A percentile compares a stretch with the other conserved stretches of the same genome.
phyloP scores from a whole-genome alignment of 1,284 basidiomycete species.

The Xerocomus amazonicus region DNA sequence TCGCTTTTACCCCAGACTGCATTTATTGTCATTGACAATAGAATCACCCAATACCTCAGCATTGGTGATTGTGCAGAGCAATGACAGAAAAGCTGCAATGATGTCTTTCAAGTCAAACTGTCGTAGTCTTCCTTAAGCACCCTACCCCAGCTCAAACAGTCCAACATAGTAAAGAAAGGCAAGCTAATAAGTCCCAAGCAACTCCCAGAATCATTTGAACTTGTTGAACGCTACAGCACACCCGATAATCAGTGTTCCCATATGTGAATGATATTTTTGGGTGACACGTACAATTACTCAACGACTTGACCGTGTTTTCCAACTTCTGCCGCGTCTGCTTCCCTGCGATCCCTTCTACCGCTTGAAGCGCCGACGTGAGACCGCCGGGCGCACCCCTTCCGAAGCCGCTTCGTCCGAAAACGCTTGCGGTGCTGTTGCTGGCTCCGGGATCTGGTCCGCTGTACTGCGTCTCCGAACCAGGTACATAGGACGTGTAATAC shows the following conservation, averaged over 20 bases:
- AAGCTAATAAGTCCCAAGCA: too few relatives aligned
- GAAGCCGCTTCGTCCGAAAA: neutral
- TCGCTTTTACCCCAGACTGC: too few relatives aligned
- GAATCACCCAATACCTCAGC: too few relatives aligned
- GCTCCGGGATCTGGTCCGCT: neutral
- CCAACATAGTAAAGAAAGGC: too few relatives aligned
- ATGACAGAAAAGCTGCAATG: too few relatives aligned
- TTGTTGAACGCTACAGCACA: slow-evolving; percentile 16
- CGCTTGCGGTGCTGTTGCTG: neutral
- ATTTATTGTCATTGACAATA: too few relatives aligned
- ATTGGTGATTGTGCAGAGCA: too few relatives aligned
- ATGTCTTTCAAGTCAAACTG: too few relatives aligned
- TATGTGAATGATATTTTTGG: too few relatives aligned
- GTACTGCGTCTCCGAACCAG: neutral
- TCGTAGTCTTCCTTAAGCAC: too few relatives aligned
- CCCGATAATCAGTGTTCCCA: neutral
- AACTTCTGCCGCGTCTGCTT: slow-evolving; percentile 18
- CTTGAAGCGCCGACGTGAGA: slow-evolving; percentile 14
- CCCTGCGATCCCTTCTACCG: slow-evolving; percentile 28
- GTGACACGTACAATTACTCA: slow-evolving; percentile 20
- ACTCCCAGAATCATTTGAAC: slow-evolving; percentile 9
- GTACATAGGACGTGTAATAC: slow-evolving; percentile 8
- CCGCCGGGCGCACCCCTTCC: neutral
- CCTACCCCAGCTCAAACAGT: too few relatives aligned
- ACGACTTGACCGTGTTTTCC: slow-evolving; percentile 19